Base-by-base conservation (phyloP, 345 rosid species). In the Eucalyptus paniculata region DNA sequence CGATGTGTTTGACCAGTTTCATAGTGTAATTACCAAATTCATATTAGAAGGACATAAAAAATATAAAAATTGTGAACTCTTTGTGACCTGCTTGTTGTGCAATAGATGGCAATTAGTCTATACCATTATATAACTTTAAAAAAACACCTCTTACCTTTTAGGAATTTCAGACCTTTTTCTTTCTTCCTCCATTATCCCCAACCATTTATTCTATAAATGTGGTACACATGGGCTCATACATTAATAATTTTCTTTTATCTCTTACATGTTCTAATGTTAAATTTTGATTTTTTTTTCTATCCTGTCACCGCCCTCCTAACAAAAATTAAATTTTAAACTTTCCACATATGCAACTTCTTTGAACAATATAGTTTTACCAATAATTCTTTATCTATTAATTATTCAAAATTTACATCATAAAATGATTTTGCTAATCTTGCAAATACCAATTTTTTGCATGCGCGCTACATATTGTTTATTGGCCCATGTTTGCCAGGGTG, bases 401-500 rank as follows among this genome's bases (percentile, higher is more conserved):
- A 62, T 62, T 13, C 9, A 30, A 13, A 62, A 6, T 28, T 62
- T 62, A 30, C 34, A 62, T 30, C 9, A 62, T 30, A 30, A 62
- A 28, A 62, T 30, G 69, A 62, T 62, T 62, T 62, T 62, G 34
- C 16, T 62, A 62, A 62, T 62, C 17, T 62, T 30, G 18, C 18
- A 62, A 62, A 62, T 30, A 62, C 13, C 8, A 62, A 28, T 62
- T 28, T 30, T 58, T 26, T 58, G 65, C n/a, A 30, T 5, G 6
- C 69, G 3, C 3, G 18, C 18, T 1, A 62, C 32, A 2, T 62
- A 62, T 62, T 62, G 9, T 62, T 13, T 30, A 30, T 13, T 28
- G 2, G 13, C 18, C 17, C 8, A 30, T 62, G n/a, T 62, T 62
- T 62, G 69, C 17, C 1, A 0, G 1, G 34, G 69, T 0, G 34